Evolutionary conservation across 1,284 basidiomycete genomes (phyloP), one percentile per base, ranked within the genome.

Genomic region (Microbotryomycetes sp.): DNA sequence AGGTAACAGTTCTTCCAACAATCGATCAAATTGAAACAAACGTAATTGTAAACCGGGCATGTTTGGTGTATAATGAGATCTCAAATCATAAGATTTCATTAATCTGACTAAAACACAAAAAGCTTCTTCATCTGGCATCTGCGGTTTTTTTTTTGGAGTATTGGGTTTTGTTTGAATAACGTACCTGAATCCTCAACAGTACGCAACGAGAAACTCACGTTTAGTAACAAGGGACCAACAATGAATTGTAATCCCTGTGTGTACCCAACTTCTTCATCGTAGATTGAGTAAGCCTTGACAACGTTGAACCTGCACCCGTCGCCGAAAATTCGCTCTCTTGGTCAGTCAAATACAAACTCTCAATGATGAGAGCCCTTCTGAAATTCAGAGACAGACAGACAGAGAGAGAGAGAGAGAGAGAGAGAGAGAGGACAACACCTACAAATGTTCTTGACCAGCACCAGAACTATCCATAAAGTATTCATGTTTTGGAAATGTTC

Each of bases 111-210:
- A 82, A 4, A 97, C 84, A 69, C 87, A 92, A 75, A 98, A 98
- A 0, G 94, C 94, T 77, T 98, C 94, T 78, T 97, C 92, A 68
- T 97, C 92, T 19, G 92, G 92, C 93, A 97, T 96, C 92, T 96
- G 70, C 4, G 55, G 22, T 22, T n/a, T n/a, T n/a, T n/a, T n/a
- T n/a, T n/a, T n/a, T n/a, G n/a, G n/a, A n/a, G n/a, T n/a, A n/a
- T 23, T 49, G n/a, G 15, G 16, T 14, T 26, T 15, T 5, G 45
- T 15, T 12, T 47, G 25, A n/a, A n/a, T 23, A 58, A 30, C 16
- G 23, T 16, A 25, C 26, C n/a, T 49, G 12, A 42, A 19, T 12
- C 12, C 12, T 30, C 16, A 22, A 22, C 47, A 19, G 30, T 25
- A 9, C 30, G 4, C 4, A 26, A 49, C 47, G 45, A 31, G 31